phyloP scores from a whole-genome alignment of 495 filamentous ascomycete genomes.

The Immersiella caudata region DNA sequence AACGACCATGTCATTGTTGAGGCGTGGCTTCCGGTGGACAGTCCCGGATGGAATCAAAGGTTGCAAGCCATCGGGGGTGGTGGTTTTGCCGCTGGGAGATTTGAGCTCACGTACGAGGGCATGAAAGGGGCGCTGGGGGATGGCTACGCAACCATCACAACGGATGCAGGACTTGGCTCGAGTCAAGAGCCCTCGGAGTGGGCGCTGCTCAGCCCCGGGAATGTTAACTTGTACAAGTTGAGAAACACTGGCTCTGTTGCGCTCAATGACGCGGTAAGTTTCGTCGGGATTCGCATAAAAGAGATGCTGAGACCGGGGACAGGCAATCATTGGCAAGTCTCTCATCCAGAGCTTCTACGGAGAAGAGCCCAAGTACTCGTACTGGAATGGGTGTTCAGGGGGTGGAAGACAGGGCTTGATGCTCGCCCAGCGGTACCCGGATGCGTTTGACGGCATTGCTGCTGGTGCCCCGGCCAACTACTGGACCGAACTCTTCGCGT shows the following conservation, averaged over 20 bases:
- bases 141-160: constrained; percentile 45
- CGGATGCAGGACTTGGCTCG: constrained; percentile 44
- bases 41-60: constrained; percentile 44
- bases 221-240: constrained; percentile 45
- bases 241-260: constrained; percentile 42
- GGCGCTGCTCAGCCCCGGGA: constrained; percentile 45
- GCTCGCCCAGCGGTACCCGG: constrained; percentile 48
- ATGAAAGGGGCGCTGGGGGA: constrained; percentile 36
- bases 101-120: constrained; percentile 18
- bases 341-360: constrained; percentile 42
- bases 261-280: constrained; percentile 32
- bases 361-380: constrained; percentile 39
- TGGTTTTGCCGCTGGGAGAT: constrained; percentile 42
- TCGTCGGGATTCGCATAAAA: background rate
- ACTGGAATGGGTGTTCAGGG: constrained; percentile 51
- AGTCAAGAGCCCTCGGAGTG: constrained; percentile 31
- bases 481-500: constrained; percentile 29
- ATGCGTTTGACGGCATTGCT: constrained; percentile 46
- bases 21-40: constrained; percentile 42
- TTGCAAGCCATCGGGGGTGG: constrained; percentile 50
- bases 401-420: constrained; percentile 50
- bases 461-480: constrained; percentile 43
- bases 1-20: constrained; percentile 42
- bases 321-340: constrained; percentile 40
- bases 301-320: too few relatives aligned